Percentiles rank a stretch among this genome's conserved stretches.
phyloP scores from a whole-genome alignment of 352 stramenopile genomes.

The Elongisporangium senticosum region DNA sequence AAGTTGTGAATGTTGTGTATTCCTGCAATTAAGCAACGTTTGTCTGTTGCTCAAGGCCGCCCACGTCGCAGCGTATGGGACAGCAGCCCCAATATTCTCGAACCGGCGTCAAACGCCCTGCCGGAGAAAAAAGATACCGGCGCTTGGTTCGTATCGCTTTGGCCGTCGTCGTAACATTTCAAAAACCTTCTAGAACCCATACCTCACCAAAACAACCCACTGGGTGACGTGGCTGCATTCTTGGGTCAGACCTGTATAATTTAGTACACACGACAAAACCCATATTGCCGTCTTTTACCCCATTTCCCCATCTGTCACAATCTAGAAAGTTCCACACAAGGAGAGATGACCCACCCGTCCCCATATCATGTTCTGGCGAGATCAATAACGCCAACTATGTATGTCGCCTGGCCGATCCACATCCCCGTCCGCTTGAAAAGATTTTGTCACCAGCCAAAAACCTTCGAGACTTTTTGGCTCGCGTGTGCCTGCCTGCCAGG shows the following conservation, averaged over 20 bases:
- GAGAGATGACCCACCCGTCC: conserved; percentile 12
- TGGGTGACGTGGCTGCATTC: neutral
- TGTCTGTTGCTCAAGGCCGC: too few relatives aligned
- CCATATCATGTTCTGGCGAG: accelerated
- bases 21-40: neutral
- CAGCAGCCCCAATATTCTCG: neutral
- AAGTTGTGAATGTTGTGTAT: neutral
- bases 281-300: neutral
- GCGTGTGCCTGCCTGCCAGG: conserved; percentile 6
- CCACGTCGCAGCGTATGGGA: neutral
- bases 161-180: neutral
- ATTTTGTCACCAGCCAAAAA: conserved; percentile 18
- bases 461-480: conserved; percentile 24
- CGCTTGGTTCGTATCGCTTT: neutral
- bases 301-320: conserved; percentile 17
- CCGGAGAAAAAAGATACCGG: neutral
- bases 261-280: neutral
- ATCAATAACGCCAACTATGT: neutral
- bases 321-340: conserved; percentile 68
- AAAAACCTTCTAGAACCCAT: neutral
- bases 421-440: conserved; percentile 11
- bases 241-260: neutral
- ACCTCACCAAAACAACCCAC: neutral
- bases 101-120: neutral
- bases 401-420: conserved; percentile 23